Base-by-base conservation (phyloP, 2,329 filamentous ascomycete genomes). In the Aspergillus uvarum region DNA sequence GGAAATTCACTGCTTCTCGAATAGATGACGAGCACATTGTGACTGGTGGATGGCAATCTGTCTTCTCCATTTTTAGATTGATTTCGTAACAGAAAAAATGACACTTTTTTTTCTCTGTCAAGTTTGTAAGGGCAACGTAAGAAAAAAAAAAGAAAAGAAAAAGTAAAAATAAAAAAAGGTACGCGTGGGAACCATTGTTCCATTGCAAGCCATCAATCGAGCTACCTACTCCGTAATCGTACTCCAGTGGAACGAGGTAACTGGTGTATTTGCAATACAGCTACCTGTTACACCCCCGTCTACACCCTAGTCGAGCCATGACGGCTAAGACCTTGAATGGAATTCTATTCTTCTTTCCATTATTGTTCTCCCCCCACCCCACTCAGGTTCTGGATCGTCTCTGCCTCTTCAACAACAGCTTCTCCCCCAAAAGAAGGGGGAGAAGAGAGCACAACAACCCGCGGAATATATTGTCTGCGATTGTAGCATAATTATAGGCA, bases 301-400 rank as follows among this genome's bases (percentile, higher is more conserved):
- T 35, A 35, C 10, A 4, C 12, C 32, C 32, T 12, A 12, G 32
- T 35, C 11, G 1, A 12, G 5, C 32, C 32, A 35, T 44, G 14
- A 44, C 38, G 16, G 16, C 38, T 19, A 44, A 44, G 14, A n/a
- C 7, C 32, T 35, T 35, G 32, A 35, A 12, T 35, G 32, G 32
- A 35, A 35, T 44, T 19, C 38, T n/a, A 44, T 44, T 44, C 16
- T 19, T 44, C 38, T 44, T 44, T 44, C 38, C 38, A 44, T 44
- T 44, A 3, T 44, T 44, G 38, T 44, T 44, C 38, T 38, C 38
- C 16, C 38, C 38, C 2, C n/a, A 5, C 44, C 22, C 54, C 54
- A 21, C 29, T 44, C 54, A 56, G 47, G 42, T 56, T 56, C 47
- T 56, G 62, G 54, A 59, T 54, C 14, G 16, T 50, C 22, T n/a